Percentiles rank a stretch among this genome's conserved stretches.
These are phyloP conservation scores for Candida ipomoeae DNA, from an alignment of 805 yeast species.

Conservation along the genomic window DNA sequence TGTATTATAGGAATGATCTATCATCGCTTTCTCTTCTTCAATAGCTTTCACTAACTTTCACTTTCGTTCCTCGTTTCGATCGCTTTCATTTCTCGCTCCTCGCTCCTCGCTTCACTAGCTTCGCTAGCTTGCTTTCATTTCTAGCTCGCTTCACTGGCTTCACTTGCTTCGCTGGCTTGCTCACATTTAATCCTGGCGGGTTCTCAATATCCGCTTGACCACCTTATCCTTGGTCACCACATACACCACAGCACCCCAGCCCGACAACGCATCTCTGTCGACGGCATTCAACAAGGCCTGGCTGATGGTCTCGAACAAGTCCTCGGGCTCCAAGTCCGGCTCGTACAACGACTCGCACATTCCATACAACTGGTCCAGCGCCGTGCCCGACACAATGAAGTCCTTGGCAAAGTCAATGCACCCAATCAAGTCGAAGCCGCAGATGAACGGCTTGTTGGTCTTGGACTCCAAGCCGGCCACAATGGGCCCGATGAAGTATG, in stretches of 20 bases:
- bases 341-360: slow-evolving; percentile 98
- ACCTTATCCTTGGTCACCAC: slow-evolving; percentile 89
- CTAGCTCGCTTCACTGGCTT: too few species aligned
- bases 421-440: slow-evolving; percentile 95
- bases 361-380: slow-evolving; percentile 94
- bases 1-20: not conserved
- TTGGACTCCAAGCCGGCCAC: slow-evolving; percentile 92
- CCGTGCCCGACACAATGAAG: slow-evolving; percentile 94
- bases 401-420: slow-evolving; percentile 94
- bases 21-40: not conserved
- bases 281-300: slow-evolving; percentile 92
- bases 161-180: too few species aligned
- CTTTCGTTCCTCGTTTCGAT: not conserved
- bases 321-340: slow-evolving; percentile 90
- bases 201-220: slow-evolving; percentile 78
- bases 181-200: slow-evolving; percentile 79
- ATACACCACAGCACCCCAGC: slow-evolving; percentile 98
- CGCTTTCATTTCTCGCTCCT: too few species aligned
- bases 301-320: slow-evolving; percentile 89
- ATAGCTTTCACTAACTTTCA: not conserved
- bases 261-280: slow-evolving; percentile 95
- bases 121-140: too few species aligned
- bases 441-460: slow-evolving; percentile 80
- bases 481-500: slow-evolving; percentile 93
- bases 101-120: too few species aligned